A percentile compares a stretch with the other conserved stretches of the same genome.
phyloP scores from a whole-genome alignment of 2,329 filamentous ascomycete species.

The Xylariales sp. region DNA sequence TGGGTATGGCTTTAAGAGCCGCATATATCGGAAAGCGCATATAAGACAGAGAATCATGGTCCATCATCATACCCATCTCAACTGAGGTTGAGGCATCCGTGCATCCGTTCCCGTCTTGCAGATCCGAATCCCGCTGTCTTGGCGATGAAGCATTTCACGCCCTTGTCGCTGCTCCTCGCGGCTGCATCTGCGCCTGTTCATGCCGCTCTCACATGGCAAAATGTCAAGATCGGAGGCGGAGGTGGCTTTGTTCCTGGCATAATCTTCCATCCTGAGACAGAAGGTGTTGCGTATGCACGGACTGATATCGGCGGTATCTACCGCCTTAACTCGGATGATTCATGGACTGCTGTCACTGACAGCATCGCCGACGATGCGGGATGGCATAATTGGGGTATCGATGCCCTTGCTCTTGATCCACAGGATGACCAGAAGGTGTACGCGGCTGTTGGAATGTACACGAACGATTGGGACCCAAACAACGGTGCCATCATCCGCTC shows the following conservation, averaged over 20 bases:
- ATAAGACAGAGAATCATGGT: no score
- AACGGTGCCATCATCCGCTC: conserved; percentile 50
- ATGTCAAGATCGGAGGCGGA: conserved; percentile 49
- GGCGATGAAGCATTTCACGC: conserved; percentile 7
- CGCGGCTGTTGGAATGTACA: conserved; percentile 53
- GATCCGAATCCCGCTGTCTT: not conserved
- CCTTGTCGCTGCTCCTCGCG: conserved; percentile 9
- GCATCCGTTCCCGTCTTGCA: no score
- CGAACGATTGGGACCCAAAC: conserved; percentile 54
- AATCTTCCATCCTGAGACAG: conserved; percentile 48
- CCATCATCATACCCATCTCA: not conserved
- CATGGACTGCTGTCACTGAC: conserved; percentile 51
- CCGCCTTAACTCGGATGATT: conserved; percentile 50
- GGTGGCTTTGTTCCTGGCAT: conserved; percentile 54
- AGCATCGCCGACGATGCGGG: conserved; percentile 34
- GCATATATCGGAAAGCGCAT: no score
- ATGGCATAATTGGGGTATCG: conserved; percentile 54
- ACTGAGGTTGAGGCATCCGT: not conserved
- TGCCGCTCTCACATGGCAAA: conserved; percentile 40
- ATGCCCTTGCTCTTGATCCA: conserved; percentile 52
- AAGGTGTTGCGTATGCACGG: conserved; percentile 49
- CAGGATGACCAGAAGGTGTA: conserved; percentile 47
- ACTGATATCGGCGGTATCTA: conserved; percentile 56
- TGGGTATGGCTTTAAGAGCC: not conserved
- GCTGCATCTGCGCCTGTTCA: conserved; percentile 19